phyloP scores from a whole-genome alignment of 2,329 filamentous ascomycete genomes.

The Aspergillus novofumigatus region DNA sequence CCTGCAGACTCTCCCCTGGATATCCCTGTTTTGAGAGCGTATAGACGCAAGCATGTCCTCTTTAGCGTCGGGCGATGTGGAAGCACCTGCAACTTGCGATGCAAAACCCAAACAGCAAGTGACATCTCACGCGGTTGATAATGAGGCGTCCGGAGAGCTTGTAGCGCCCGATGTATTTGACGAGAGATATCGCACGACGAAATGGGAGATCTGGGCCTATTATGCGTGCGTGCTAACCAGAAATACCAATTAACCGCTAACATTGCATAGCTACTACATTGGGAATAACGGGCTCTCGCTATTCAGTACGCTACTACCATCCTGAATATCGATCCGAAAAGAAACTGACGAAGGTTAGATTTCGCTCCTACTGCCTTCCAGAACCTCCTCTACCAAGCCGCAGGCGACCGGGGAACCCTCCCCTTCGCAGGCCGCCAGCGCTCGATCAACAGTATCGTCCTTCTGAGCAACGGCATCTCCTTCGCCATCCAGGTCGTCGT shows the following conservation, averaged over 20 bases:
- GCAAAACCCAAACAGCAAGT: not conserved
- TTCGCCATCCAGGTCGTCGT: conserved; percentile 62
- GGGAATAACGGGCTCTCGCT: conserved; percentile 61
- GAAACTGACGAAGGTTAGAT: conserved; percentile 26
- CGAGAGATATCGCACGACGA: conserved; percentile 48
- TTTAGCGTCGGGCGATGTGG: not conserved
- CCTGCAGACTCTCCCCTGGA: not conserved
- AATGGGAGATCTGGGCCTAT: conserved; percentile 55
- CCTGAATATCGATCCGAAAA: not conserved
- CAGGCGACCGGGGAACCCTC: conserved; percentile 50
- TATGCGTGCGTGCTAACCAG: conserved; percentile 41
- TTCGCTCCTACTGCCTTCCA: conserved; percentile 63
- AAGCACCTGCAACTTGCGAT: not conserved
- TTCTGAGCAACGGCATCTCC: conserved; percentile 63
- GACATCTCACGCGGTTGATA: not conserved
- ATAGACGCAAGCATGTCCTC: not conserved
- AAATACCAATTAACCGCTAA: conserved; percentile 17
- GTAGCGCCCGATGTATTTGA: conserved; percentile 55
- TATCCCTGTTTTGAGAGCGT: not conserved
- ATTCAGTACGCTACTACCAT: conserved; percentile 44
- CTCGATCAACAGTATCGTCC: conserved; percentile 62
- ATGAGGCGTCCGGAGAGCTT: conserved; percentile 30
- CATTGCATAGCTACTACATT: conserved; percentile 54
- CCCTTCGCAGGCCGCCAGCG: conserved; percentile 54
- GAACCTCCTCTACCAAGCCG: conserved; percentile 60